These are phyloP conservation scores for Pichia sp. DNA, from an alignment of 1,139 yeast species.

Conservation along the genomic window DNA sequence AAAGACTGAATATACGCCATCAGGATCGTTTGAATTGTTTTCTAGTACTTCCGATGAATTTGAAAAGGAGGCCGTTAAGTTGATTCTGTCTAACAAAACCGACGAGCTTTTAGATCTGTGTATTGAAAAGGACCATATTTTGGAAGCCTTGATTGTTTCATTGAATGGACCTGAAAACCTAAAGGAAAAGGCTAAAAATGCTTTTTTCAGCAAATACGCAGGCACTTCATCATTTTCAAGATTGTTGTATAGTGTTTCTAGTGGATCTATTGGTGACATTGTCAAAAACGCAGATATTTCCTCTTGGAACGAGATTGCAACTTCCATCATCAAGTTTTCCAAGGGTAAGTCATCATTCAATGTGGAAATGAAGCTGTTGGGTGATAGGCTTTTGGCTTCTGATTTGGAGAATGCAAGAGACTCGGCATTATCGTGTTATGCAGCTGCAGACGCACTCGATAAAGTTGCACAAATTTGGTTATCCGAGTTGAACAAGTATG, in stretches of 20 bases:
- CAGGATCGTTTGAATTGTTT: conserved; percentile 35
- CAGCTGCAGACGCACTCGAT: conserved; percentile 76
- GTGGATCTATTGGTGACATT: conserved; percentile 57
- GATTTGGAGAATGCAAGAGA: conserved; percentile 38
- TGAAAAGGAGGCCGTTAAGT: conserved; percentile 42
- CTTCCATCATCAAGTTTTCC: conserved; percentile 54
- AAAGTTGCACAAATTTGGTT: conserved; percentile 81
- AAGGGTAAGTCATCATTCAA: conserved; percentile 40
- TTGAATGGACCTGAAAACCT: conserved; percentile 57
- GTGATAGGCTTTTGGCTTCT: conserved; percentile 54
- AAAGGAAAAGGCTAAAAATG: conserved; percentile 60
- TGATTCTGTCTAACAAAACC: conserved; percentile 55
- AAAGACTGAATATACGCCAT: conserved; percentile 29
- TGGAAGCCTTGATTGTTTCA: conserved; percentile 80
- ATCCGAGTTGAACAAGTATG: conserved; percentile 57
- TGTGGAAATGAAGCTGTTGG: conserved; percentile 54
- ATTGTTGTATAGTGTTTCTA: conserved; percentile 57
- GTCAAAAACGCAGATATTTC: conserved; percentile 66
- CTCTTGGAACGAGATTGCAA: conserved; percentile 82
- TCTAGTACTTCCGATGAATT: conserved; percentile 20
- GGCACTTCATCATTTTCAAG: conserved; percentile 56
- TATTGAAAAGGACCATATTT: conserved; percentile 51
- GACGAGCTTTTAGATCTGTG: conserved; percentile 64
- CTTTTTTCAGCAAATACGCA: conserved; percentile 57
- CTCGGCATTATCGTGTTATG: conserved; percentile 68